Conservation (phyloP, 441 rosid species). For the Theobroma grandiflorum region DNA sequence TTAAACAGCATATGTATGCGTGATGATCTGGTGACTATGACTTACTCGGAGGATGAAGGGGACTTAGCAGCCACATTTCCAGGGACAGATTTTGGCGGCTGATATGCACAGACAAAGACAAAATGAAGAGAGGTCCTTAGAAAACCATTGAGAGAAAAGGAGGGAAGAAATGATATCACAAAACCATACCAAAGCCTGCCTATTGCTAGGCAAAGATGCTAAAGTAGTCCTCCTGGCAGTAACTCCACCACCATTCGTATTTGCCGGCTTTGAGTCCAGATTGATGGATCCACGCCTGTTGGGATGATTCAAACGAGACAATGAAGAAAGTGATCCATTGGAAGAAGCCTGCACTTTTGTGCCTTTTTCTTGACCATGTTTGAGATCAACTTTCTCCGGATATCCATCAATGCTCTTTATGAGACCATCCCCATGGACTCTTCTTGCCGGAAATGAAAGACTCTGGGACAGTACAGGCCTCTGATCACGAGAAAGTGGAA, state of each 20-base stretch:
- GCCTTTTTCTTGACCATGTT: constrained; percentile 45
- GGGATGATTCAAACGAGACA: constrained; percentile 37
- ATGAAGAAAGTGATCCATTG: constrained; percentile 38
- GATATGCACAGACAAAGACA: constrained; percentile 29
- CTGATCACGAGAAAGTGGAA: constrained; percentile 49
- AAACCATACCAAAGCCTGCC: constrained; percentile 53
- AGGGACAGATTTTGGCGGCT: constrained; percentile 59
- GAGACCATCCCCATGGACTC: constrained; percentile 44
- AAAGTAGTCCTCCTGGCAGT: constrained; percentile 44
- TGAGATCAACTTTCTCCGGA: constrained; percentile 45
- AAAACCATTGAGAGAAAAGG: constrained; percentile 9
- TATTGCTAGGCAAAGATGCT: constrained; percentile 42
- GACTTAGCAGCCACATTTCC: constrained; percentile 42
- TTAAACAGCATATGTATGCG: not conserved
- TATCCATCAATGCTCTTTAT: constrained; percentile 66
- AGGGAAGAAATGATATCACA: not conserved
- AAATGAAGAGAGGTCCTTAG: not conserved
- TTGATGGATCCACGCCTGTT: constrained; percentile 42
- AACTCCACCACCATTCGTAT: constrained; percentile 36
- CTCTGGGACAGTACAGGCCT: constrained; percentile 66
- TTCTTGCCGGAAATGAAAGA: constrained; percentile 71
- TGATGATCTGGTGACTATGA: constrained; percentile 21
- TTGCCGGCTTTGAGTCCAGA: constrained; percentile 43
- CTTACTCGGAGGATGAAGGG: constrained; percentile 64
- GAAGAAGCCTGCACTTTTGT: constrained; percentile 37